Evolutionary conservation across 139 green algal species (phyloP).

Genomic region (Haematococcus lacustris): DNA sequence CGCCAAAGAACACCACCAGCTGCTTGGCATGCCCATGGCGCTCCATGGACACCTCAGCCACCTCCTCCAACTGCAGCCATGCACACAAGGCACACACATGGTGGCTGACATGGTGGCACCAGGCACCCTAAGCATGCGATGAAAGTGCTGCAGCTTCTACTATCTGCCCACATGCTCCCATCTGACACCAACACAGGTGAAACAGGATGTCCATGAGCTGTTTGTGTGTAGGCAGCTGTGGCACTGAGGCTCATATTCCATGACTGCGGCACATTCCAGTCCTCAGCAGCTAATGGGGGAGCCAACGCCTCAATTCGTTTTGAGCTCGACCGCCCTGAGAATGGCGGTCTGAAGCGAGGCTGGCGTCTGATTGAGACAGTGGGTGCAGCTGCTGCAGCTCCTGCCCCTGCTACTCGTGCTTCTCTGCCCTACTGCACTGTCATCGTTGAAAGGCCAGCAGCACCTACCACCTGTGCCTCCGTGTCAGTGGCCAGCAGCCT

Average conservation of each 20-base stretch:
- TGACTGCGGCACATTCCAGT: slow-evolving; percentile 65
- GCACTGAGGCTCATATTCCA: slow-evolving; percentile 80
- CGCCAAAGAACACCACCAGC: too few relatives aligned
- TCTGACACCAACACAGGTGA: neutral
- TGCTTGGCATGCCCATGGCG: too few relatives aligned
- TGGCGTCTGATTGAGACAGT: slow-evolving; percentile 45
- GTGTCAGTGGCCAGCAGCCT: too few relatives aligned
- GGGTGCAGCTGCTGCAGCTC: slow-evolving; percentile 19
- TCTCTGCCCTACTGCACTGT: too few relatives aligned
- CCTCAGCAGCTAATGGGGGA: slow-evolving; percentile 46
- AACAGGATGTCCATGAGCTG: too few relatives aligned
- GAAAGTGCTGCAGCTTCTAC: neutral
- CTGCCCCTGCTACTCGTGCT: neutral
- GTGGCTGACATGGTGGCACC: too few relatives aligned
- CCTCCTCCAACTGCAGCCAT: too few relatives aligned
- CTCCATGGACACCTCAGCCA: too few relatives aligned
- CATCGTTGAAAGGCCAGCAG: too few relatives aligned
- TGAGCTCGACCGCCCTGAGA: slow-evolving; percentile 82
- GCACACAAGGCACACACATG: too few relatives aligned
- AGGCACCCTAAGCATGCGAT: neutral
- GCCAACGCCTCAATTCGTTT: slow-evolving; percentile 76
- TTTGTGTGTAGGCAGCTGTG: slow-evolving; percentile 50
- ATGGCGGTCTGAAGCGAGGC: slow-evolving; percentile 76
- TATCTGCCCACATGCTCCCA: neutral
- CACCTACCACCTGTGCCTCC: too few relatives aligned